Percentiles rank a stretch among this genome's conserved stretches.
These are phyloP conservation scores for Dioscorea dumetorum DNA, from an alignment of 106 monocot species.

Conservation along the genomic window DNA sequence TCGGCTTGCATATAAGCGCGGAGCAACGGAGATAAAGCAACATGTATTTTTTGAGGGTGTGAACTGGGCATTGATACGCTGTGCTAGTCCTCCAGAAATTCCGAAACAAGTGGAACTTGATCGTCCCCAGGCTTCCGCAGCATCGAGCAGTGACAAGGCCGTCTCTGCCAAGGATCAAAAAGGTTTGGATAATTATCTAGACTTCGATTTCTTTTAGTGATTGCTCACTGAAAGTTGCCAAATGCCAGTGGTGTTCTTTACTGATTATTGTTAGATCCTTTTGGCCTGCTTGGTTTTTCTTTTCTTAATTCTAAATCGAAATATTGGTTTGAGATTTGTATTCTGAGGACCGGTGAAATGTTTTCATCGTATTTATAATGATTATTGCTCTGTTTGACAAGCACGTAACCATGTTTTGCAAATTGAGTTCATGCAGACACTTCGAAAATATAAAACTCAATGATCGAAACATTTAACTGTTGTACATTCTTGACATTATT, in stretches of 20 bases:
- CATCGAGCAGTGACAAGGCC: slow-evolving; percentile 2
- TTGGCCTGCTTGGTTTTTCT: background rate
- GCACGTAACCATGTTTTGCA: no score
- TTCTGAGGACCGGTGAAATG: background rate
- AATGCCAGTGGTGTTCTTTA: background rate
- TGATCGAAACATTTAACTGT: no score
- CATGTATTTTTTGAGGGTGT: slow-evolving; percentile 15
- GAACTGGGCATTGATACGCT: slow-evolving; percentile 14
- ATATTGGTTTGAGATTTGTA: slow-evolving; percentile 6
- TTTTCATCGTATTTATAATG: background rate
- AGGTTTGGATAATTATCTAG: slow-evolving; percentile 14
- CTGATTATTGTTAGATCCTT: slow-evolving; percentile 1
- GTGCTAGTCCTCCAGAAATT: slow-evolving; percentile 9
- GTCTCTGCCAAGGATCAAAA: background rate
- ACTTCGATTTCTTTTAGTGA: slow-evolving; percentile 15
- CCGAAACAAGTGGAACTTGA: slow-evolving; percentile 7
- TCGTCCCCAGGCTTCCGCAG: background rate
- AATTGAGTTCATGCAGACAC: no score
- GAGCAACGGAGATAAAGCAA: slow-evolving; percentile 12
- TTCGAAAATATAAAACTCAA: no score
- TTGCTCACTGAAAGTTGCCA: background rate
- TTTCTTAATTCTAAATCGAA: background rate
- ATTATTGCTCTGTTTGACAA: no score
- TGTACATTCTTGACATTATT: no score
- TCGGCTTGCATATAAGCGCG: slow-evolving; percentile 13